A percentile compares a stretch with the other conserved stretches of the same genome.
Evolutionary conservation across 352 stramenopile genomes (phyloP).

Genomic region (Phytophthora melonis): DNA sequence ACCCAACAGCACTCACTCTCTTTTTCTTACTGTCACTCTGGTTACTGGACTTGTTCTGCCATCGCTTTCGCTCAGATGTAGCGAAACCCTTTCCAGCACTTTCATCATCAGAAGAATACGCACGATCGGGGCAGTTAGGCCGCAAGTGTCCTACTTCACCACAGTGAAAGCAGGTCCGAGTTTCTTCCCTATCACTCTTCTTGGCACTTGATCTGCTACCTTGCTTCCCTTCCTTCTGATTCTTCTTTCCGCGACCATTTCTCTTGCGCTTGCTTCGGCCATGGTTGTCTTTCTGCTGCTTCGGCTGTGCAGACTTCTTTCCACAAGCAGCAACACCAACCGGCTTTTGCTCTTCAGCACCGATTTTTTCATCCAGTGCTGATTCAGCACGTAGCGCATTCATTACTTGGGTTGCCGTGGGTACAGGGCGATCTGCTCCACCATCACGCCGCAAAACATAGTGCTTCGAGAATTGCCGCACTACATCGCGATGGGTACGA

Average conservation of each 20-base stretch:
- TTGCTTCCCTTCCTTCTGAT: neutral
- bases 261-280: constrained; percentile 9
- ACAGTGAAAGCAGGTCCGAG: constrained; percentile 5
- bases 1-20: too few species aligned
- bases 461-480: neutral
- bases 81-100: neutral
- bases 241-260: constrained; percentile 1
- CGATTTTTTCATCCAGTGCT: constrained; percentile 11
- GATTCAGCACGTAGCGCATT: neutral
- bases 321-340: constrained; percentile 12
- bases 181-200: neutral
- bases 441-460: constrained; percentile 16
- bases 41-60: too few species aligned
- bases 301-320: neutral
- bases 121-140: neutral
- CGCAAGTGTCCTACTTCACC: constrained; percentile 19
- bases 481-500: constrained; percentile 11
- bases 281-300: constrained; percentile 4
- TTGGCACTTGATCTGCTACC: neutral
- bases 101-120: constrained; percentile 13
- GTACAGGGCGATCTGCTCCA: neutral
- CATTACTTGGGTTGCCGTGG: constrained; percentile 2
- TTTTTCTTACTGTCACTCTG: too few species aligned
- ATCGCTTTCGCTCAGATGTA: too few species aligned
- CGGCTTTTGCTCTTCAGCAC: constrained; percentile 7